phyloP scores from a whole-genome alignment of 2,329 filamentous ascomycete species.

The Sporothrix protearum region DNA sequence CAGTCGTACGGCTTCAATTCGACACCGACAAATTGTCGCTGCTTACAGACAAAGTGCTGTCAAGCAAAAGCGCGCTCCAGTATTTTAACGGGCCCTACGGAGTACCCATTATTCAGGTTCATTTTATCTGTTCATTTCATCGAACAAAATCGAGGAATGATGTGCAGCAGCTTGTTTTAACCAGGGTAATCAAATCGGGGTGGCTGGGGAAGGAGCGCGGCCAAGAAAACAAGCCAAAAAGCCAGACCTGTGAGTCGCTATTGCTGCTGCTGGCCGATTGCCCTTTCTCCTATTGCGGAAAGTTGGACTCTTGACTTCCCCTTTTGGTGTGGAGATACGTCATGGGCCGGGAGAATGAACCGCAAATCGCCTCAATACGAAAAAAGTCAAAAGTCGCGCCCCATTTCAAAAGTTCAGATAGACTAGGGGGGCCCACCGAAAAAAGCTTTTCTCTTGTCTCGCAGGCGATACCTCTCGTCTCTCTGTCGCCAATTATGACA shows the following conservation, averaged over 20 bases:
- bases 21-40: background rate
- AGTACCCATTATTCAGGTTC: constrained; percentile 3
- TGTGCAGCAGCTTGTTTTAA: constrained; percentile 12
- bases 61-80: background rate
- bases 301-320: background rate
- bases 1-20: background rate
- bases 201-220: constrained; percentile 10
- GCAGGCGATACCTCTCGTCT: background rate
- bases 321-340: constrained; percentile 19
- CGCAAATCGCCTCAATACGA: constrained; percentile 7
- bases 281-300: constrained; percentile 14
- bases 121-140: background rate
- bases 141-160: constrained; percentile 4
- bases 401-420: background rate
- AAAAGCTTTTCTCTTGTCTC: background rate
- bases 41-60: background rate
- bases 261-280: background rate
- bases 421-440: background rate
- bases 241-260: background rate
- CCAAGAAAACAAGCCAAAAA: background rate
- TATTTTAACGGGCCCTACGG: background rate
- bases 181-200: background rate
- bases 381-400: background rate
- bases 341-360: constrained; percentile 4
- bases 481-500: background rate